Base-by-base conservation (phyloP, 1,139 yeast genomes). In the Sugiyamaella pinicola region DNA sequence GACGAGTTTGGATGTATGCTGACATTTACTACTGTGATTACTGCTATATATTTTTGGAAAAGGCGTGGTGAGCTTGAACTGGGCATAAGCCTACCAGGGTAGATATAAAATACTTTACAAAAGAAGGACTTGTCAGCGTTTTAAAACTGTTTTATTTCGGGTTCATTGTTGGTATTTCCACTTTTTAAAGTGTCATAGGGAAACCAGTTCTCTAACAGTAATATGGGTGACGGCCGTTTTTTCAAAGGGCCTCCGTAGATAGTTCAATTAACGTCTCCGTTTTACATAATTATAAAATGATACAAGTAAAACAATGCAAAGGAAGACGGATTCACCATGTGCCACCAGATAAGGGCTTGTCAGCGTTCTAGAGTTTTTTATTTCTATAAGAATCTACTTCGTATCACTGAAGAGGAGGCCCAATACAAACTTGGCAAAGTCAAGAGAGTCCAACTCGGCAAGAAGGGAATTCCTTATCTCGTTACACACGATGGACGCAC, bases 401-500 rank as follows among this genome's bases (percentile, higher is more conserved):
- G 98, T 83, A 91, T 91, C 80, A 87, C 96, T 67, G 95, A 89
- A 68, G 98, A 91, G 80, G 98, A 91, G 83, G 96, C 96, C 71
- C 77, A 91, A 67, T 91, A 91, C 95, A 91, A 91, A 81, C 87
- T 91, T 74, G 96, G 90, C 74, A 91, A 90, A 83, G 97, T 91
- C 70, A 91, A 87, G 87, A 88, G 86, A 79, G 96, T 91, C 65
- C 96, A 89, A 81, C 84, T 90, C 74, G 98, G 98, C 77, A 91
- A 90, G 87, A 90, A 85, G 82, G 96, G 96, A 74, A 84, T 91
- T 70, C 98, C 98, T 74, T 91, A 88, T 85, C 85, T 87, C 74
- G 98, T 91, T 65, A 91, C 98, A 74, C 98, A 91, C 85, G 98
- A 91, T 75, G 98, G 98, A 78, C 91, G 98, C 85, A 91, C 98